Conservation (phyloP, 2,329 filamentous ascomycete species). For the Periconia macrospinosa region DNA sequence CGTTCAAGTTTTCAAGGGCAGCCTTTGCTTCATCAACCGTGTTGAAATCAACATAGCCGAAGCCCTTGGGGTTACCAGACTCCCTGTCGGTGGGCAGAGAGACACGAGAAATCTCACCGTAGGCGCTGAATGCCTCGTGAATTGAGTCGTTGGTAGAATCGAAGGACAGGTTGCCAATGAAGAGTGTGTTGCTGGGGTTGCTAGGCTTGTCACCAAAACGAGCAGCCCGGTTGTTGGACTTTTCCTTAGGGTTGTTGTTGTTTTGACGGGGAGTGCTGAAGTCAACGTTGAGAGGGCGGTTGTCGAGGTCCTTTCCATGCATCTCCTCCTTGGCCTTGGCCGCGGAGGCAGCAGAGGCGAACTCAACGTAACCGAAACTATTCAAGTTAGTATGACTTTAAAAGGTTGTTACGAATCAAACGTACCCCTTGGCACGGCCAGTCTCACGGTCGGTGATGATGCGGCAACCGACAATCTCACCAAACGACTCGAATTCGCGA, state of each 20-base stretch:
- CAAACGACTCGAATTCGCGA: slow-evolving; percentile 79
- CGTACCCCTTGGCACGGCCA: slow-evolving; percentile 79
- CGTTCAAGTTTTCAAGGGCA: slow-evolving; percentile 71
- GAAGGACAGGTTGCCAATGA: slow-evolving; percentile 89
- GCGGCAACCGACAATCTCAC: slow-evolving; percentile 71
- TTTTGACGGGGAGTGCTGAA: slow-evolving; percentile 70
- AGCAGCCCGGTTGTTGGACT: slow-evolving; percentile 60
- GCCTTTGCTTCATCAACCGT: slow-evolving; percentile 80
- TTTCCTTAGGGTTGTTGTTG: slow-evolving; percentile 43
- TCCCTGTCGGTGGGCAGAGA: slow-evolving; percentile 89
- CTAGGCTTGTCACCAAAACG: slow-evolving; percentile 79
- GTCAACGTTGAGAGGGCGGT: slow-evolving; percentile 76
- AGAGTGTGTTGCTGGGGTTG: slow-evolving; percentile 82
- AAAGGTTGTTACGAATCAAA: slow-evolving; percentile 6
- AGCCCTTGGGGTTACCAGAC: slow-evolving; percentile 83
- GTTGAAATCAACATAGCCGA: slow-evolving; percentile 85
- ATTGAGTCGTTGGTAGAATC: slow-evolving; percentile 77
- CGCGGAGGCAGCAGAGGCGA: slow-evolving; percentile 67
- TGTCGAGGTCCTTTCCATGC: slow-evolving; percentile 74
- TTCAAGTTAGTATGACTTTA: slow-evolving; percentile 24
- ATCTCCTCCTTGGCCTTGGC: slow-evolving; percentile 73
- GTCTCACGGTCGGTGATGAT: slow-evolving; percentile 81
- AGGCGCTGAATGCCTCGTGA: slow-evolving; percentile 71
- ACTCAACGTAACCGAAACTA: slow-evolving; percentile 90
- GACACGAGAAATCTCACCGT: slow-evolving; percentile 73